Evolutionary conservation across 1,139 yeast genomes (phyloP).

Genomic region (Komagataea norvegica): DNA sequence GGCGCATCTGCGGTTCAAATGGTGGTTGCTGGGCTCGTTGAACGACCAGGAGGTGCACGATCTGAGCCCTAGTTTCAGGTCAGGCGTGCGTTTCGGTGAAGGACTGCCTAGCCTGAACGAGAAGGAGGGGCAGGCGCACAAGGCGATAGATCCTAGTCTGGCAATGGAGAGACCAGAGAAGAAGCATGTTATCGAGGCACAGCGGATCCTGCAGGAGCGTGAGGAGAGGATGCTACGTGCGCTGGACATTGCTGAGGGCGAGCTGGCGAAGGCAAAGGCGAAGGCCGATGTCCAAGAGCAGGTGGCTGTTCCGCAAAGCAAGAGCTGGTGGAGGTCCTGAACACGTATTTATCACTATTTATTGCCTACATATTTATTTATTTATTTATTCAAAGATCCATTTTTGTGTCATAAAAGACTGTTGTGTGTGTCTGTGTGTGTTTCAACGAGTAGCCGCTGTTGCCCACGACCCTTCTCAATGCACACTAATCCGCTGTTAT

Average conservation of each 20-base stretch:
- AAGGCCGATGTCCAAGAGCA: not conserved
- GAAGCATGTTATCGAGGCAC: slow-evolving; percentile 73
- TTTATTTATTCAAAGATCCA: not conserved
- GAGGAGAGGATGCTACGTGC: slow-evolving; percentile 64
- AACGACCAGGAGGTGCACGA: slow-evolving; percentile 60
- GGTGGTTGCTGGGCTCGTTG: slow-evolving; percentile 46
- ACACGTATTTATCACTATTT: not conserved
- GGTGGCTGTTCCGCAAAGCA: not conserved
- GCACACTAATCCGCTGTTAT: not conserved
- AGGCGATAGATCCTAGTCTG: slow-evolving; percentile 35
- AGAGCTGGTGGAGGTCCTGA: slow-evolving; percentile 1
- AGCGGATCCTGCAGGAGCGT: slow-evolving; percentile 60
- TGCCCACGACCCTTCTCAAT: too few relatives aligned
- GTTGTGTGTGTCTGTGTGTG: not conserved
- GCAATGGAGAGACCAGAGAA: slow-evolving; percentile 68
- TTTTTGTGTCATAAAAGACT: not conserved
- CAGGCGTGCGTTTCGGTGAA: slow-evolving; percentile 23
- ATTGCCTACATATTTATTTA: not conserved
- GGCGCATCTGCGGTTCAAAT: slow-evolving; percentile 51
- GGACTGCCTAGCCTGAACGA: slow-evolving; percentile 3
- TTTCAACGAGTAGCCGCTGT: too few relatives aligned
- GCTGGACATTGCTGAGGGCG: slow-evolving; percentile 8
- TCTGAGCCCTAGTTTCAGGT: slow-evolving; percentile 39
- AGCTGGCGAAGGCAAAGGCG: not conserved
- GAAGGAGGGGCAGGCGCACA: not conserved